Percentiles rank a stretch among this genome's conserved stretches.
Evolutionary conservation across 208 protist genomes (phyloP).

Genomic region (Acanthamoeba lugdunensis): DNA sequence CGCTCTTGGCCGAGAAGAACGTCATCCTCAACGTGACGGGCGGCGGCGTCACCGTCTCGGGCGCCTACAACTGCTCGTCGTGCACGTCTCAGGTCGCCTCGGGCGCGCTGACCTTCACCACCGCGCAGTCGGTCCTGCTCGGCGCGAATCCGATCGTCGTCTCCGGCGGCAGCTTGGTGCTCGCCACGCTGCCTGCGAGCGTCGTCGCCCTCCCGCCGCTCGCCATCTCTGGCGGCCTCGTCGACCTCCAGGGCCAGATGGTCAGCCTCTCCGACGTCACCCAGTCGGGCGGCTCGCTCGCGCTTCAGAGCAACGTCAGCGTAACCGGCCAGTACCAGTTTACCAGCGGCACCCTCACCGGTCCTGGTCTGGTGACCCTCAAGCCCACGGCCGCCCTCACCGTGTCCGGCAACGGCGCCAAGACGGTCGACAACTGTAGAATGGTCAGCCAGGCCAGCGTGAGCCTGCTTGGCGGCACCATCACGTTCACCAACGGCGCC

Average conservation of each 20-base stretch:
- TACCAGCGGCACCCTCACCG: constrained; percentile 22
- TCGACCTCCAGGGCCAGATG: constrained; percentile 68
- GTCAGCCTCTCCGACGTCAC: constrained; percentile 18
- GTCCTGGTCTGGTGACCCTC: constrained; percentile 2
- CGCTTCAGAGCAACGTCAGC: constrained; percentile 48
- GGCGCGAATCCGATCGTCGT: background rate
- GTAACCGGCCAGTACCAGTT: constrained; percentile 3
- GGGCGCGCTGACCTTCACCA: background rate
- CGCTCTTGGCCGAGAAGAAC: constrained; percentile 17
- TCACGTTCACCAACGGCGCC: constrained; percentile 19
- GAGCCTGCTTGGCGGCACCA: constrained; percentile 12
- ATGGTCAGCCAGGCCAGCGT: background rate
- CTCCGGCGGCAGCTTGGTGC: constrained; percentile 1
- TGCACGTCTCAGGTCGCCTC: background rate
- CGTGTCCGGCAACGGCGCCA: constrained; percentile 42
- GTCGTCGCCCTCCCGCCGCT: constrained; percentile 8
- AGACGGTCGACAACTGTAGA: background rate
- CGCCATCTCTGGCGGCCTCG: background rate
- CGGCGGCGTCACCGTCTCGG: background rate
- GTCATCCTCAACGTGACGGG: background rate
- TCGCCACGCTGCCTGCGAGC: constrained; percentile 12
- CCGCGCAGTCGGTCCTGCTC: background rate
- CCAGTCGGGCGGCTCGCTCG: constrained; percentile 24
- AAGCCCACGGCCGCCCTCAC: background rate
- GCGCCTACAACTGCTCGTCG: constrained; percentile 39